These are phyloP conservation scores for Trichocladium uniseriatum DNA, from an alignment of 495 filamentous ascomycete genomes.

Conservation along the genomic window DNA sequence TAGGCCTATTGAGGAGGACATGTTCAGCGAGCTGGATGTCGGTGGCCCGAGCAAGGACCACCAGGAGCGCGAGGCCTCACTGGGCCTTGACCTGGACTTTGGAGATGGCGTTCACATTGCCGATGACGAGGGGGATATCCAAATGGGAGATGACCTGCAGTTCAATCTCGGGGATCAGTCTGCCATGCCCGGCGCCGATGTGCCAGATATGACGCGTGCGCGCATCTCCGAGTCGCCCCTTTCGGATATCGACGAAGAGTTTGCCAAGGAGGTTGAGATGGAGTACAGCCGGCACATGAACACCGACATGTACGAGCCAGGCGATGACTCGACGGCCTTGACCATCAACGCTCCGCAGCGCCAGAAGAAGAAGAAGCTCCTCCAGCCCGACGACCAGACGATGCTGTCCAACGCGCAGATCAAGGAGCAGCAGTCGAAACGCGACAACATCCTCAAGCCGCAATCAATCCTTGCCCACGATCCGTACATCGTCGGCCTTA, in stretches of 20 bases:
- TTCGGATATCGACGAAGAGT: slow-evolving; percentile 55
- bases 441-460: slow-evolving; percentile 69
- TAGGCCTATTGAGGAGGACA: slow-evolving; percentile 58
- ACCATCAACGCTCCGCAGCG: slow-evolving; percentile 50
- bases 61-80: slow-evolving; percentile 31
- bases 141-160: slow-evolving; percentile 49
- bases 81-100: slow-evolving; percentile 40
- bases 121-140: slow-evolving; percentile 52
- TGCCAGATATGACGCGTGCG: slow-evolving; percentile 37
- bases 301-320: slow-evolving; percentile 47
- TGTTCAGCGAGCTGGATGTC: slow-evolving; percentile 56
- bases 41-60: slow-evolving; percentile 39
- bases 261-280: slow-evolving; percentile 43
- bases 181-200: slow-evolving; percentile 34
- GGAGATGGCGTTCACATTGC: slow-evolving; percentile 45
- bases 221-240: slow-evolving; percentile 61
- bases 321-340: slow-evolving; percentile 37
- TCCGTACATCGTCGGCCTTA: slow-evolving; percentile 73
- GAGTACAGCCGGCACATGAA: slow-evolving; percentile 45
- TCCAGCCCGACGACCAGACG: slow-evolving; percentile 59
- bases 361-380: slow-evolving; percentile 65
- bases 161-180: slow-evolving; percentile 44
- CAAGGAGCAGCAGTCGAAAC: slow-evolving; percentile 69
- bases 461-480: slow-evolving; percentile 76
- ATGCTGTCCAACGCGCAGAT: slow-evolving; percentile 50